Conservation (phyloP, 2,329 filamentous ascomycete species). For the Albophoma yamanashiensis region DNA sequence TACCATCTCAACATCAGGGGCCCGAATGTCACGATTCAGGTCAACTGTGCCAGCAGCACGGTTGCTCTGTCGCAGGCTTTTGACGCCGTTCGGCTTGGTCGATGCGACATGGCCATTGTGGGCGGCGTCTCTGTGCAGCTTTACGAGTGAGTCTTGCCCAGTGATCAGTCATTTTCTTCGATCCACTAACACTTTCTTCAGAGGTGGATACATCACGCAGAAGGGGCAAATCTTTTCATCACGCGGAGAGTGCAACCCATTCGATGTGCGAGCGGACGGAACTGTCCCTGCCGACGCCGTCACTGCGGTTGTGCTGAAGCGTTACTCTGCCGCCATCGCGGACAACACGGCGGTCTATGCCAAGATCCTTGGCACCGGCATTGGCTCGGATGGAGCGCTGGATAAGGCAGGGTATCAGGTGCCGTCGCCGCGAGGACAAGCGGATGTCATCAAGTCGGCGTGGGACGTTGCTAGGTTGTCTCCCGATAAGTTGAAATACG, state of each 20-base stretch:
- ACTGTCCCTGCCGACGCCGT: conserved; percentile 4
- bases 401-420: conserved; percentile 7
- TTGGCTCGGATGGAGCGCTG: conserved; percentile 4
- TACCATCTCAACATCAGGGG: conserved; percentile 5
- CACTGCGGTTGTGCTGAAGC: conserved; percentile 2
- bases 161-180: neutral
- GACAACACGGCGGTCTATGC: conserved; percentile 3
- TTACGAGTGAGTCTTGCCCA: neutral
- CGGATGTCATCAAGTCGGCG: conserved; percentile 5
- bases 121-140: conserved; percentile 5
- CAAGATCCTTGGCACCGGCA: conserved; percentile 4
- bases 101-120: conserved; percentile 4
- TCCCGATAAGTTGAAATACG: conserved; percentile 2
- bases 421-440: conserved; percentile 5
- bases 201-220: conserved; percentile 4
- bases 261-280: conserved; percentile 4
- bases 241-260: conserved; percentile 4
- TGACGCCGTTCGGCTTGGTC: conserved; percentile 2
- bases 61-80: conserved; percentile 1
- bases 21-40: conserved; percentile 4
- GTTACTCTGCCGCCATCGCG: neutral
- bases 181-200: neutral
- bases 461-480: conserved; percentile 1
- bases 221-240: conserved; percentile 4
- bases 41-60: conserved; percentile 4